Evolutionary conservation across 352 stramenopile genomes (phyloP).

Genomic region (Pythium rhizo-oryzae): DNA sequence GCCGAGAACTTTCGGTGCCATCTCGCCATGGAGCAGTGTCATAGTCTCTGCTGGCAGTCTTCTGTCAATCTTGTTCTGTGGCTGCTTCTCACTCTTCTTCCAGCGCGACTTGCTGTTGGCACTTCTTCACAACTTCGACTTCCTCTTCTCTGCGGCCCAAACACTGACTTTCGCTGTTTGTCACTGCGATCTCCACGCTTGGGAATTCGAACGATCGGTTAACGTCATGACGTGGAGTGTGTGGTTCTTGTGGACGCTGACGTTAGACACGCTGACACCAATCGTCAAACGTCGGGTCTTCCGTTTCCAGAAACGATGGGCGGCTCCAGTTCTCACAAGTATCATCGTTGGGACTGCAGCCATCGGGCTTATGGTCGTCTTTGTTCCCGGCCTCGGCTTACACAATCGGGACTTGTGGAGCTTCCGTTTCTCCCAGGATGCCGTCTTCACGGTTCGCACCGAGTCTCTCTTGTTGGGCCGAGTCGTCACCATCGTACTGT

Average conservation of each 20-base stretch:
- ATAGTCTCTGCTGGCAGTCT: not conserved
- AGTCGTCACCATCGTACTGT: conserved; percentile 1
- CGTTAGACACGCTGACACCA: conserved; percentile 10
- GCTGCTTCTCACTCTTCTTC: conserved; percentile 5
- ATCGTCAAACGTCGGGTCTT: conserved; percentile 7
- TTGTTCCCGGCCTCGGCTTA: not conserved
- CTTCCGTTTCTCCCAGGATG: not conserved
- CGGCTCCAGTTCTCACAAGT: not conserved
- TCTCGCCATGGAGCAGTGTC: not conserved
- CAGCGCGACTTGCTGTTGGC: conserved; percentile 12
- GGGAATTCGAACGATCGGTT: not conserved
- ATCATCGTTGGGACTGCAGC: conserved; percentile 3
- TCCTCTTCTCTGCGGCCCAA: conserved; percentile 3
- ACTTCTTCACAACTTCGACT: conserved; percentile 18
- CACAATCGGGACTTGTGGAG: conserved; percentile 7
- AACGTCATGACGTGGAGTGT: conserved; percentile 5
- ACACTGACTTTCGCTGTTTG: not conserved
- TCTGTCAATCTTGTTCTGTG: conserved; percentile 1
- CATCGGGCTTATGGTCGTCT: not conserved
- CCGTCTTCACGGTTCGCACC: not conserved
- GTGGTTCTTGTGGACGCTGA: conserved; percentile 14
- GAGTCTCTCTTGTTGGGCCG: not conserved
- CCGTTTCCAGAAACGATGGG: conserved; percentile 8
- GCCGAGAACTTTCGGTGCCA: not conserved
- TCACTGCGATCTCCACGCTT: conserved; percentile 7